Conservation (phyloP, 371 early-diverging fungal genomes). For the Circinella minor region DNA sequence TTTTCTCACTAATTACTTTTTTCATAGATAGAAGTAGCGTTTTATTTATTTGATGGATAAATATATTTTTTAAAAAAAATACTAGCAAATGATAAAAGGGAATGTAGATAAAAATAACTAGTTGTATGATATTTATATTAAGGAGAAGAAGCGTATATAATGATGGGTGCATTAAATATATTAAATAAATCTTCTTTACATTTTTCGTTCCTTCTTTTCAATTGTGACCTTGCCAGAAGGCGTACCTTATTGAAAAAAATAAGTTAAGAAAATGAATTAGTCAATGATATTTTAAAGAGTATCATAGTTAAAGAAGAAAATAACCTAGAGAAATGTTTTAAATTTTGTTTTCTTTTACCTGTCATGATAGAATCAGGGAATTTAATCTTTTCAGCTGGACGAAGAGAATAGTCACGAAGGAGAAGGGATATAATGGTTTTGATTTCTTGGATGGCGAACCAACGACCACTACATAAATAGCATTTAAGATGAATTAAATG, state of each 20-base stretch:
- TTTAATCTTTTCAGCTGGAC: constrained; percentile 2
- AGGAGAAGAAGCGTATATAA: too few relatives aligned
- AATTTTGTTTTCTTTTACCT: too few relatives aligned
- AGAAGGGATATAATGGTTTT: constrained; percentile 25
- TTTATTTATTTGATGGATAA: too few relatives aligned
- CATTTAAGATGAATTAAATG: background rate
- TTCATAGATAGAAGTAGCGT: too few relatives aligned
- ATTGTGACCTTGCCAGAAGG: constrained; percentile 7
- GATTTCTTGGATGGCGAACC: constrained; percentile 32
- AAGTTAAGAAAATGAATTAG: too few relatives aligned
- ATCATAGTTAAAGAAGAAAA: too few relatives aligned
- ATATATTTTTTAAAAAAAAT: too few relatives aligned
- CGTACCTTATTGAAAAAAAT: background rate
- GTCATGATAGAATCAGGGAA: constrained; percentile 10
- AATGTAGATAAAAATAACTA: too few relatives aligned
- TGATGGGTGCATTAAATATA: background rate
- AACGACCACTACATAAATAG: constrained; percentile 18
- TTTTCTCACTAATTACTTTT: background rate
- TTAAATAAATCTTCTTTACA: background rate
- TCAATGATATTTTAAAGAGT: too few relatives aligned
- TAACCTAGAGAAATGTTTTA: too few relatives aligned
- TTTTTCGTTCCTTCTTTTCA: constrained; percentile 1
- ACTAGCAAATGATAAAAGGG: too few relatives aligned
- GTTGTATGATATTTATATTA: too few relatives aligned
- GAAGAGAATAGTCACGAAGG: constrained; percentile 16